Percentiles rank a stretch among this genome's conserved stretches.
phyloP scores from a whole-genome alignment of 2,329 filamentous ascomycete genomes.

The Aaosphaeria pasadenensis region DNA sequence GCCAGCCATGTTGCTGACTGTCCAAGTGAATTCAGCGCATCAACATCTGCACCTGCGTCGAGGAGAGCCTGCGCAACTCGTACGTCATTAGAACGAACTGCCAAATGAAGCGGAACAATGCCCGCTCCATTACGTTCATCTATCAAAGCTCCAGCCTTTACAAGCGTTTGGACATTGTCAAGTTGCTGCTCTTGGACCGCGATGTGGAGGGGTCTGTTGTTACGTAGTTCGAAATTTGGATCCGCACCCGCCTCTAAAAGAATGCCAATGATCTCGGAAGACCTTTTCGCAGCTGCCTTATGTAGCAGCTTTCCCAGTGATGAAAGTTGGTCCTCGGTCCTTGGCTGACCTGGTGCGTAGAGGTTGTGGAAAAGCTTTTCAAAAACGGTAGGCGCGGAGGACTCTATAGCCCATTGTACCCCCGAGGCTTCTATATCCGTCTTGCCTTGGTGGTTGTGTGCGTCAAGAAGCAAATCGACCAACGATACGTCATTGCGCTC shows the following conservation, averaged over 20 bases:
- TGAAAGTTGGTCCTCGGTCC: neutral
- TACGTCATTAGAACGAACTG: neutral
- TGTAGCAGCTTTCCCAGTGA: too few relatives aligned
- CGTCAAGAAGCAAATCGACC: neutral
- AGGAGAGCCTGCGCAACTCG: neutral
- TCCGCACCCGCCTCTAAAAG: too few relatives aligned
- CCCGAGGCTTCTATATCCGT: neutral
- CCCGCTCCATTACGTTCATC: neutral
- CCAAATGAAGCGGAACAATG: neutral
- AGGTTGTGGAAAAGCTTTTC: neutral
- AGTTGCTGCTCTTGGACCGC: too few relatives aligned
- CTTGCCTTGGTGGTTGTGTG: neutral
- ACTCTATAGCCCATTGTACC: neutral
- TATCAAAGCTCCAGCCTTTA: too few relatives aligned
- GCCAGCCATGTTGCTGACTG: neutral
- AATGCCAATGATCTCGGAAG: too few relatives aligned
- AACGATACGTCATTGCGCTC: neutral
- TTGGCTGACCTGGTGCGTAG: neutral
- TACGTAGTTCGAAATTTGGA: too few relatives aligned
- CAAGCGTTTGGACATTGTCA: too few relatives aligned
- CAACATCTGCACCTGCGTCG: neutral
- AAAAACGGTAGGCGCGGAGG: neutral
- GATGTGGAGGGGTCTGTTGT: too few relatives aligned
- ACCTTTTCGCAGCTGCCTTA: too few relatives aligned
- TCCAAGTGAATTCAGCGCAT: neutral